Evolutionary conservation across 2,329 filamentous ascomycete species (phyloP), one percentile per base, ranked within the genome.

Genomic region (Mariannaea sp.): DNA sequence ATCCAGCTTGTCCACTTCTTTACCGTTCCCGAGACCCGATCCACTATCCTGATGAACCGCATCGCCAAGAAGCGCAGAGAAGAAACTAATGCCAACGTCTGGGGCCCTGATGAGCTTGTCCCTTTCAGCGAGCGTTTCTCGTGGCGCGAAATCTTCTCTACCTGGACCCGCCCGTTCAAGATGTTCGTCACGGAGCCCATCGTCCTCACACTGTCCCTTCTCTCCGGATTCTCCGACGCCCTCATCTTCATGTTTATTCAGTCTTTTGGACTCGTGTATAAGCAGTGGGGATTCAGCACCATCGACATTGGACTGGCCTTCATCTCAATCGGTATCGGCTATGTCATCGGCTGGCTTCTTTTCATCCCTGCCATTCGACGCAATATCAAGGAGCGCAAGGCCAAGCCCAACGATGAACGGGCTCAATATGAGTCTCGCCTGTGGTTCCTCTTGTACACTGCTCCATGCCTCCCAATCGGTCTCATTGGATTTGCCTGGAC

Each of bases 221-320:
- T 90, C 5, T 86, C 82, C 3, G 87, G 87, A 26, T 90, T 90
- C 75, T 84, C 81, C 8, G 88, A 90, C 54, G 86, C 86, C 3
- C 80, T 91, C 4, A 90, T 90, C 71, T 91, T 90, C 75, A 89
- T 88, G 77, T 89, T 88, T 68, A 83, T 90, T 48, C 85, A 90
- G 68, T 87, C 84, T 0, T 91, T 89, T 61, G 71, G 75, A 0
- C 76, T 89, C 2, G 87, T 91, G 2, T 88, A 89, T 63, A 71
- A 75, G 13, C 84, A 89, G 64, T 91, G 86, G 85, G 65, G 72
- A 38, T 90, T 90, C 60, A 71, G 71, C 17, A 77, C 79, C 7
- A 70, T 85, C 2, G 71, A 78, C 7, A 72, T 84, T 2, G 85
- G 85, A 0, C 73, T 88, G 17, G 70, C 82, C 0, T 88, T 90